phyloP scores from a whole-genome alignment of 2,329 filamentous ascomycete species.

The Leptographium procerum region DNA sequence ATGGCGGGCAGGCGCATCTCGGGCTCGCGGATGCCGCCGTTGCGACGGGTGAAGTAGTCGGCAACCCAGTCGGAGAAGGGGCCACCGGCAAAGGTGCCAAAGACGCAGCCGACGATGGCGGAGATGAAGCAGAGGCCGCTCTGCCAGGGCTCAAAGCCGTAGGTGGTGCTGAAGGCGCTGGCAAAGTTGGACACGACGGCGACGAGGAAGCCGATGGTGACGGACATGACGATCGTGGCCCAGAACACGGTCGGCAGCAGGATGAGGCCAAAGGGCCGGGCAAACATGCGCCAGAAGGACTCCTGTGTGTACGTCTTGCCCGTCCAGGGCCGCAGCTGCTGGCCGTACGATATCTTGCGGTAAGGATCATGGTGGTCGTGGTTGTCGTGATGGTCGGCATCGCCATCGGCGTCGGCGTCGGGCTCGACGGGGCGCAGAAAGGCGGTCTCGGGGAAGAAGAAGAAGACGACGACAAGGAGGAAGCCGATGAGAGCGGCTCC shows the following conservation, averaged over 20 bases:
- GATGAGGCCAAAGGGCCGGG: slow-evolving; percentile 38
- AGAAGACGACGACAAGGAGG: slow-evolving; percentile 34
- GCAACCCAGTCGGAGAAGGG: slow-evolving; percentile 34
- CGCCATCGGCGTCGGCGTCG: background rate
- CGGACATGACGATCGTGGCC: slow-evolving; percentile 41
- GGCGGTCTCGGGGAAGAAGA: slow-evolving; percentile 45
- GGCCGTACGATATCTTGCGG: background rate
- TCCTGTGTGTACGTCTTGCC: slow-evolving; percentile 29
- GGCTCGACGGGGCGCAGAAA: slow-evolving; percentile 14
- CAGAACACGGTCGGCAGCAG: slow-evolving; percentile 41
- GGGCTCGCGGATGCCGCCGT: slow-evolving; percentile 44
- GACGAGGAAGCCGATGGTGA: slow-evolving; percentile 40
- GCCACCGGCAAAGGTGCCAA: slow-evolving; percentile 40
- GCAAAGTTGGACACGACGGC: slow-evolving; percentile 43
- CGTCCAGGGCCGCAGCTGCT: background rate
- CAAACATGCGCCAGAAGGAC: slow-evolving; percentile 32
- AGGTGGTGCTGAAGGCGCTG: slow-evolving; percentile 28
- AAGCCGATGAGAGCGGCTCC: slow-evolving; percentile 36
- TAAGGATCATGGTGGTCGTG: too few relatives aligned
- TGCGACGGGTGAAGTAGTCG: slow-evolving; percentile 36
- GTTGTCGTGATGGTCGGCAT: background rate
- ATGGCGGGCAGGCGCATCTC: slow-evolving; percentile 45
- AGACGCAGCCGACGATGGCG: slow-evolving; percentile 32
- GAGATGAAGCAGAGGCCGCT: slow-evolving; percentile 40
- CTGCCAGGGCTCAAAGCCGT: slow-evolving; percentile 33